Base-by-base conservation (phyloP, 495 filamentous ascomycete species). In the Aspergillus indologenus region DNA sequence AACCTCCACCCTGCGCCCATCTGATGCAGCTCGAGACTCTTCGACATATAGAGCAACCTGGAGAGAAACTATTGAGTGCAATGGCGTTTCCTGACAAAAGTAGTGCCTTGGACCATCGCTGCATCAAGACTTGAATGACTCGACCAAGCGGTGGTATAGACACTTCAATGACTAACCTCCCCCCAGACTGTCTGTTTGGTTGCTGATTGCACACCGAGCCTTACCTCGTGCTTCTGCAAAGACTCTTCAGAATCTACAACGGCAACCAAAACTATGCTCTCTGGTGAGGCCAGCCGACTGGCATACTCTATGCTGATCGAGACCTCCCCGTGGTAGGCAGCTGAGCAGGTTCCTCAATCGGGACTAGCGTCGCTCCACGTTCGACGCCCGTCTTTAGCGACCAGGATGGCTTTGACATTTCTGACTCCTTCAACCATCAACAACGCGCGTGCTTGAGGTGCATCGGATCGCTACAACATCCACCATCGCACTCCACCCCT, bases 361-460 rank as follows among this genome's bases (percentile, higher is more conserved):
- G 75, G 72, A 70, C 71, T 78, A 78, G 75, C 71, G 72, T 53
- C 61, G 61, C 61, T 67, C 55, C 55, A 63, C 61, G 58, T 45
- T 66, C 68, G 60, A 70, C 66, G 62, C 66, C 48, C 65, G 64
- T 72, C 72, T 73, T 75, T 74, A 74, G 72, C 72, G 72, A 73
- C 73, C 63, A 66, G 69, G 67, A 66, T 73, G 70, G 67, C 66
- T 73, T 65, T 65, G 65, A 71, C 74, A 76, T 75, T 78, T 75
- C 73, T 74, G 62, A 72, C 73, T 75, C 74, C 75, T 76, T 72
- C 75, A 75, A 73, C 75, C 75, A 78, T 76, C 75, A 77, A 77
- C 76, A 77, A 76, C 72, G 71, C 74, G 74, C 73, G 74, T 74
- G 66, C 65, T 63, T 68, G 54, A 55, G 54, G 59, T 66, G 49